Evolutionary conservation across 495 filamentous ascomycete species (phyloP), one percentile per base, ranked within the genome.

Genomic region (Talaromyces adpressus): DNA sequence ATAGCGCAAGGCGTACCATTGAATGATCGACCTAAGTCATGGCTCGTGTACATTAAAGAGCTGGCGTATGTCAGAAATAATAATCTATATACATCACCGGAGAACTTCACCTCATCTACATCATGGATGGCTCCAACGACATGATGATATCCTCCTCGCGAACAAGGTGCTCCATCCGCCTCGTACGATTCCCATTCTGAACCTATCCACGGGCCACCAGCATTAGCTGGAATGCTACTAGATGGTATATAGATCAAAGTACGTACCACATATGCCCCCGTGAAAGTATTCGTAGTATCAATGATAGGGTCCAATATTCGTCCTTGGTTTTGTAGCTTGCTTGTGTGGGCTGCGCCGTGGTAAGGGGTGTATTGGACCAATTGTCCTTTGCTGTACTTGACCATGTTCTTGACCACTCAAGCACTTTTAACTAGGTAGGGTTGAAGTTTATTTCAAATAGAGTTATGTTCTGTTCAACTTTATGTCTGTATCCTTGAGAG

Each of bases 251-350:
- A n/a, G n/a, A n/a, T n/a, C n/a, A n/a, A n/a, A n/a, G n/a, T n/a
- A n/a, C 41, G 36, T 51, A 62, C 60, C 39, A 62, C 22, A 39
- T 62, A 62, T 53, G 60, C 60, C 5, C 60, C 60, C 8, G 60
- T 62, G 18, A 62, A 62, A 2, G 60, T 52, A 34, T 62, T 62
- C 16, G 60, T 62, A 23, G 47, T 62, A 62, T 62, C 60, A 23
- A 62, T 14, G 2, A 62, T 62, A 34, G 60, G 60, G 16, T 62
- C 60, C 25, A 62, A 5, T 51, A 62, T 52, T 22, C 47, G 60
- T 18, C 60, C 60, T 20, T 62, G 22, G 25, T 53, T 32, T 23
- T 36, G 27, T 32, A 18, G 30, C n/a, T 32, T 58, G 12, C 27
- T 22, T 34, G 45, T 16, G 9, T 47, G 23, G 41, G 60, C 29